Conservation (phyloP, 2,329 filamentous ascomycete genomes). For the Sarocladium kiliense region DNA sequence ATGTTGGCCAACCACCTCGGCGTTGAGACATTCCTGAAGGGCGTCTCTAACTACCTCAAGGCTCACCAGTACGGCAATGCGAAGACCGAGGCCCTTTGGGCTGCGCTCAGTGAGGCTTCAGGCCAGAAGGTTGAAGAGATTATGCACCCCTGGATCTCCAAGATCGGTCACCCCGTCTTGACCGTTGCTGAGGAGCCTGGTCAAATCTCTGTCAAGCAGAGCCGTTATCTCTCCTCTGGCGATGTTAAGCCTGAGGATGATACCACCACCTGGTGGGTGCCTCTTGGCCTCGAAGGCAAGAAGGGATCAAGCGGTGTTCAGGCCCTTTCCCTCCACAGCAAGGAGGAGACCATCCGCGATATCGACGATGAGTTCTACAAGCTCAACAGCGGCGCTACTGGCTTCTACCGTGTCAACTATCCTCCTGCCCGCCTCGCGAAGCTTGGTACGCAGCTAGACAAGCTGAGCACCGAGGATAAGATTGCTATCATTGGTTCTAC, state of each 20-base stretch:
- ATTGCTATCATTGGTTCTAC: conserved; percentile 90
- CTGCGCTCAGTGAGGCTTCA: conserved; percentile 79
- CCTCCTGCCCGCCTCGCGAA: conserved; percentile 76
- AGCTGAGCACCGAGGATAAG: conserved; percentile 80
- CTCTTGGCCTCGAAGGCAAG: conserved; percentile 78
- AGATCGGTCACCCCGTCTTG: conserved; percentile 90
- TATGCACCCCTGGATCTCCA: conserved; percentile 93
- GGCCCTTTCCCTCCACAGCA: conserved; percentile 65
- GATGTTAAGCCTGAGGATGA: conserved; percentile 91
- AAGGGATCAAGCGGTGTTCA: conserved; percentile 57
- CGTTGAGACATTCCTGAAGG: conserved; percentile 81
- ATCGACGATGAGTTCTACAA: conserved; percentile 84
- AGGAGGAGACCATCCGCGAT: conserved; percentile 69
- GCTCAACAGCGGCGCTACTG: conserved; percentile 82
- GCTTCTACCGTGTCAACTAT: conserved; percentile 90
- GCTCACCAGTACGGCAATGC: conserved; percentile 85
- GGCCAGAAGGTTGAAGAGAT: conserved; percentile 79
- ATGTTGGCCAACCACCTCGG: conserved; percentile 93
- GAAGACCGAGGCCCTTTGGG: conserved; percentile 87
- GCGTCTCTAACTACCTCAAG: conserved; percentile 85
- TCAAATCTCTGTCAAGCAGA: conserved; percentile 78
- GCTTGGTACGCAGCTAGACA: conserved; percentile 70
- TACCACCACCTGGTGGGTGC: conserved; percentile 91
- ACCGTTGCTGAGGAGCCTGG: conserved; percentile 79
- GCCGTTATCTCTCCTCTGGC: conserved; percentile 84